Base-by-base conservation (phyloP, 768 basidiomycete species). In the Tulasnella sp. region DNA sequence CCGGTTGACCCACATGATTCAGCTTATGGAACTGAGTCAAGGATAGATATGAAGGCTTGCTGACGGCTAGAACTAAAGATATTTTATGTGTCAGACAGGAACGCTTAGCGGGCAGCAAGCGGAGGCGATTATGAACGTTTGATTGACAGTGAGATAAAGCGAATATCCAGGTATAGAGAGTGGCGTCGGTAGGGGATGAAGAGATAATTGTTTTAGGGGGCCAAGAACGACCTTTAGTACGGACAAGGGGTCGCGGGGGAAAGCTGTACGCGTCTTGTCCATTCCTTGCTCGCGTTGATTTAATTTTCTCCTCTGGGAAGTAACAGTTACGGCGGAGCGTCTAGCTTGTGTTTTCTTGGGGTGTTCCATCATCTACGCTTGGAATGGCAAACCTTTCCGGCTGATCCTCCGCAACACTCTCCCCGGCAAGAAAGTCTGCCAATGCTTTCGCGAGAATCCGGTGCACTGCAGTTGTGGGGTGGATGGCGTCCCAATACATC, bases 171-270 rank as follows among this genome's bases (percentile, higher is more conserved):
- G 24, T 8, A 46, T n/a, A 24, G 8, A 18, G 64, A 64, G 24
- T 37, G 31, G 4, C 12, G 14, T 37, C 34, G 12, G 64, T 14
- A 28, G n/a, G 31, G 9, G 58, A n/a, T 9, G 60, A 28, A 24
- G 5, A 7, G 60, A 24, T 8, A 64, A 3, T 31, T 24, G 20
- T 0, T 24, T 3, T 64, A 18, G 24, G 37, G 31, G 46, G 41
- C 40, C 72, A 18, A 46, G 42, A 42, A 42, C 12, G 42, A 24
- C 31, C 37, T 28, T n/a, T 44, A n/a, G n/a, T n/a, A n/a, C 28
- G 72, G 48, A 80, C 72, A 72, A 80, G 74, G 79, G 79, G 64
- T 80, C 72, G 50, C 79, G 79, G 73, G 75, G 79, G 79, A 72
- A 80, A n/a, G 79, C 44, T 41, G 79, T 80, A 72, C 72, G 48